These are phyloP conservation scores for Cyclotella kingstonii DNA, from an alignment of 108 stramenopile species.

Conservation along the genomic window DNA sequence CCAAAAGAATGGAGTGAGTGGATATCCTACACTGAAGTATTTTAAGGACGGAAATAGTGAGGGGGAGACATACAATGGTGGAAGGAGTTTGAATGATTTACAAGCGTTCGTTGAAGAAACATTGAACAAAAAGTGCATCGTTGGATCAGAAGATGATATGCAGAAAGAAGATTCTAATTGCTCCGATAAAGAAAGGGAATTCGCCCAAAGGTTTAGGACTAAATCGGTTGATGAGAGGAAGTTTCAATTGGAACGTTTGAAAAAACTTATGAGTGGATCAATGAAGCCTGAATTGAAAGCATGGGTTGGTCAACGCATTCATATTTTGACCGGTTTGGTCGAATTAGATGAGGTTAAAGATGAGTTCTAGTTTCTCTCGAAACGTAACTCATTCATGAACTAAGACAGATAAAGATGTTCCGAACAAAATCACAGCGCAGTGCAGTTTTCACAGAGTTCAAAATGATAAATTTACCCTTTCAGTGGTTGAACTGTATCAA, in stretches of 20 bases:
- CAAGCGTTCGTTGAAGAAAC: slow-evolving; percentile 52
- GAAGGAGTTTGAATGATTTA: slow-evolving; percentile 54
- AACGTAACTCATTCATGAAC: no score
- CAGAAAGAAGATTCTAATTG: slow-evolving; percentile 33
- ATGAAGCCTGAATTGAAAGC: slow-evolving; percentile 51
- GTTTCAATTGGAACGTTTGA: slow-evolving; percentile 40
- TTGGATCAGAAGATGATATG: slow-evolving; percentile 45
- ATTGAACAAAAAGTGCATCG: slow-evolving; percentile 62
- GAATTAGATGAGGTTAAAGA: slow-evolving; percentile 14
- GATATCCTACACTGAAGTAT: slow-evolving; percentile 44
- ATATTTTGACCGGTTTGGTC: slow-evolving; percentile 34
- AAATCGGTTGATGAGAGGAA: slow-evolving; percentile 39
- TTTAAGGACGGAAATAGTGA: slow-evolving; percentile 51
- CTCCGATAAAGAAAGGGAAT: slow-evolving; percentile 45
- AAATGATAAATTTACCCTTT: no score
- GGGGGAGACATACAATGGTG: slow-evolving; percentile 63
- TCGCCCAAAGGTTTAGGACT: slow-evolving; percentile 34
- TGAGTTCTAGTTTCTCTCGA: slow-evolving; percentile 17
- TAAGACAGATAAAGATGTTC: no score
- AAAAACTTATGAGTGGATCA: slow-evolving; percentile 35
- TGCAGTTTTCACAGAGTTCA: no score
- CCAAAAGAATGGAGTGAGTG: slow-evolving; percentile 46
- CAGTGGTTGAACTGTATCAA: no score
- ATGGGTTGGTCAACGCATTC: slow-evolving; percentile 44
- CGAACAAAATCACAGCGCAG: no score